These are phyloP conservation scores for Termitomyces sp. DNA, from an alignment of 768 basidiomycete species.

Conservation along the genomic window DNA sequence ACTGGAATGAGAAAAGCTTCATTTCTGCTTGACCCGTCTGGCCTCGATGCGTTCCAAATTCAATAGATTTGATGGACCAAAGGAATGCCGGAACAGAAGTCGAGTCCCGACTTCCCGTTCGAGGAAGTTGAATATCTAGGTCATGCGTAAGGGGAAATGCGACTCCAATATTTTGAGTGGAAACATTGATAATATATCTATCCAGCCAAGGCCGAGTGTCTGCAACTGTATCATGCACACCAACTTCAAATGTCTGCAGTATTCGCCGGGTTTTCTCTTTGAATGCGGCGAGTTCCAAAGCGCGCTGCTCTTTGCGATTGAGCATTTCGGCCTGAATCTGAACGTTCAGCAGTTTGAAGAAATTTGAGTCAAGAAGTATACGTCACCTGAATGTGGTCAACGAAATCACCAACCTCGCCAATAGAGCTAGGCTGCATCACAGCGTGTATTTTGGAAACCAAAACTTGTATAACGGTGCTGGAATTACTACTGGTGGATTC, in stretches of 20 bases:
- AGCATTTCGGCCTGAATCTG: constrained; percentile 63
- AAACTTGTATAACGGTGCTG: constrained; percentile 41
- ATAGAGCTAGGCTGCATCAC: constrained; percentile 94
- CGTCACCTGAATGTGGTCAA: constrained; percentile 76
- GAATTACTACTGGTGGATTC: constrained; percentile 15
- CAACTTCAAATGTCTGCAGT: constrained; percentile 69
- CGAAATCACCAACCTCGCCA: constrained; percentile 83
- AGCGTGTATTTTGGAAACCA: constrained; percentile 77
- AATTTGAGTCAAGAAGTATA: not conserved
- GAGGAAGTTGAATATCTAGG: constrained; percentile 48
- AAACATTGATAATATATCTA: constrained; percentile 47
- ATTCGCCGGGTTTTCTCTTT: constrained; percentile 75
- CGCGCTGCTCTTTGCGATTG: constrained; percentile 68
- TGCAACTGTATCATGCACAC: constrained; percentile 35
- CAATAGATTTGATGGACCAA: constrained; percentile 72
- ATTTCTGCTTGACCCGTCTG: constrained; percentile 77
- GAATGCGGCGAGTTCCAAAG: constrained; percentile 75
- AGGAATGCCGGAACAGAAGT: constrained; percentile 73
- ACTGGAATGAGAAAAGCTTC: constrained; percentile 76
- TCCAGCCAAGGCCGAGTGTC: constrained; percentile 49
- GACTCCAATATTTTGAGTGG: constrained; percentile 70
- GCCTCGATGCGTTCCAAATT: constrained; percentile 67
- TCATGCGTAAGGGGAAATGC: constrained; percentile 81
- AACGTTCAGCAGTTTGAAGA: not conserved
- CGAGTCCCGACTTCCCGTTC: constrained; percentile 31